Percentiles rank a stretch among this genome's conserved stretches.
Evolutionary conservation across 371 early-diverging fungal genomes (phyloP).

Genomic region (Syncephalastrum sp.): DNA sequence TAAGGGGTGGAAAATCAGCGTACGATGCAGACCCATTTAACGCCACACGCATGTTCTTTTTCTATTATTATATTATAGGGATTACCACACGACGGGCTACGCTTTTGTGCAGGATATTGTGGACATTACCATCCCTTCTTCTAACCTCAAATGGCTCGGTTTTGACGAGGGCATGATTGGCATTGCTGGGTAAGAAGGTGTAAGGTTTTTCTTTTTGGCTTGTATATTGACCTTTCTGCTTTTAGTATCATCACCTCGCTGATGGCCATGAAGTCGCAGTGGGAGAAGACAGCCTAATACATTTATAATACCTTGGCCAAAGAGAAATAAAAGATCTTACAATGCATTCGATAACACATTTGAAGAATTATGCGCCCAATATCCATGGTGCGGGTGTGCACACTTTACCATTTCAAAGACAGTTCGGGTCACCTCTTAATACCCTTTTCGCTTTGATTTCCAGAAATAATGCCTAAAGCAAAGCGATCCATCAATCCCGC

Average conservation of each 20-base stretch:
- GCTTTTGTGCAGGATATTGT: slow-evolving; percentile 59
- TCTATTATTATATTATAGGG: slow-evolving; percentile 23
- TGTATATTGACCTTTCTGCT: background rate
- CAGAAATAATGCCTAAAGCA: slow-evolving; percentile 37
- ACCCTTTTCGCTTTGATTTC: background rate
- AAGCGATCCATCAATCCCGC: slow-evolving; percentile 51
- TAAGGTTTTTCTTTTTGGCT: background rate
- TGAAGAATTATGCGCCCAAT: no score
- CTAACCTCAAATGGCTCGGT: slow-evolving; percentile 50
- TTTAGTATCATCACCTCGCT: slow-evolving; percentile 48
- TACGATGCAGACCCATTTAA: background rate
- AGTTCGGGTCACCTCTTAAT: no score
- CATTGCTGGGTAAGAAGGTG: slow-evolving; percentile 50
- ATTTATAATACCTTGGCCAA: no score
- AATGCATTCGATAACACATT: no score
- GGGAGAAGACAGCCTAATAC: slow-evolving; percentile 30
- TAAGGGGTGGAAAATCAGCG: slow-evolving; percentile 12
- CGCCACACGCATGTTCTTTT: background rate
- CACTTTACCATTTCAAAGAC: no score
- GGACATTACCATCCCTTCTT: slow-evolving; percentile 59
- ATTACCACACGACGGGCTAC: slow-evolving; percentile 31
- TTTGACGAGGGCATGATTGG: slow-evolving; percentile 66
- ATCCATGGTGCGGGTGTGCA: no score
- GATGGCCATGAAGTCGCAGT: slow-evolving; percentile 49
- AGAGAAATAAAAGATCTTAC: no score